Evolutionary conservation across 805 yeast species (phyloP), one percentile per base, ranked within the genome.

Genomic region (Saccharomycopsis malanga): DNA sequence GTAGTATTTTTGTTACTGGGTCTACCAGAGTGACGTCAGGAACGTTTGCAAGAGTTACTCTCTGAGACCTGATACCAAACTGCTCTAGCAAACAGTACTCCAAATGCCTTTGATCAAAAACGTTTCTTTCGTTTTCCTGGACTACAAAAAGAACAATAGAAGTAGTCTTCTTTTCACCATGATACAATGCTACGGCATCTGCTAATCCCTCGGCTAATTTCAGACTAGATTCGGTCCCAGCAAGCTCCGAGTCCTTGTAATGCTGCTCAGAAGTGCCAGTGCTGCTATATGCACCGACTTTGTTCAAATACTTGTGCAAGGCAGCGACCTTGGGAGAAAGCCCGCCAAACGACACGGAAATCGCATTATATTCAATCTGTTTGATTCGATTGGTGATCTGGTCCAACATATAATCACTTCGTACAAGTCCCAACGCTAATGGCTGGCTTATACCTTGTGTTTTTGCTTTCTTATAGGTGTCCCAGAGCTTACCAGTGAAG

Each of bases 321-420:
- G 76, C 70, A 18, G 93, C 84, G 22, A 87, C 91, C 60, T 82
- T 84, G 12, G 87, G 62, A 1, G 95, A 82, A 48, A 93, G 70
- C 0, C 95, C 98, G 18, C 95, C 96, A 68, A 93, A 93, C 1
- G 97, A 89, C 3, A 91, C 96, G 57, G 96, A 84, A 2, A 93
- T 87, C 1, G 98, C 89, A 65, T 93, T 93, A 68, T 91, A 91
- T 63, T 93, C 99, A 44, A 93, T 93, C 64, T 93, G 98, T 60
- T 91, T 89, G 58, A 91, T 83, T 23, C 64, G 61, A 35, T 72
- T 70, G n/a, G 73, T 61, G 23, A 61, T 58, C 30, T 59, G 48
- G 54, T 82, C 81, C 30, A 79, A 67, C 79, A 93, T 79, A 58
- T 91, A 93, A 60, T 93, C 98, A 0, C 94, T 83, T 61, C 98